These are phyloP conservation scores for Ramaria sp. DNA, from an alignment of 768 basidiomycete species.

Conservation along the genomic window DNA sequence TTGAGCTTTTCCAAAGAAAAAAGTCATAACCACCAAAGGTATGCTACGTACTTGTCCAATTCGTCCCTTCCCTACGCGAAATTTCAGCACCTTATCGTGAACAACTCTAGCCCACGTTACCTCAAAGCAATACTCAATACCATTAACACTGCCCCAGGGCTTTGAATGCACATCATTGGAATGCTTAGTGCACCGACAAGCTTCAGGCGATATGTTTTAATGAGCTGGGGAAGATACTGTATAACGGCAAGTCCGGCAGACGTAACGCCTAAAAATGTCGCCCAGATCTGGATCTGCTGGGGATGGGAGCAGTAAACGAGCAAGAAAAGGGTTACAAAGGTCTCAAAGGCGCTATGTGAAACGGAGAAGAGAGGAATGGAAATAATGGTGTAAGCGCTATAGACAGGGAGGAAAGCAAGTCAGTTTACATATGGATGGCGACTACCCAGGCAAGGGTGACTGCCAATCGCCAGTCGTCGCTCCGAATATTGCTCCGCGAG, in stretches of 20 bases:
- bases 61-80: conserved; percentile 53
- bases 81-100: background rate
- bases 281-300: conserved; percentile 46
- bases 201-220: conserved; percentile 63
- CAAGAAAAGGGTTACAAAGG: conserved; percentile 52
- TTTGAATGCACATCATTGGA: conserved; percentile 93
- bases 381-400: background rate
- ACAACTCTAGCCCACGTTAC: conserved; percentile 20
- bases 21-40: too few species aligned
- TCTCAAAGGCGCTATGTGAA: conserved; percentile 37
- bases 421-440: conserved; percentile 57
- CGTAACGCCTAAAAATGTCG: conserved; percentile 76
- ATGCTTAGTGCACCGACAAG: conserved; percentile 91
- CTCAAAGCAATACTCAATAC: conserved; percentile 67
- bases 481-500: conserved; percentile 34
- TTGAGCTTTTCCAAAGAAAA: background rate
- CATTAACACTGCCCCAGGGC: conserved; percentile 83
- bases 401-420: conserved; percentile 9
- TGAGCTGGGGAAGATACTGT: conserved; percentile 84
- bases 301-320: conserved; percentile 31
- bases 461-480: conserved; percentile 69
- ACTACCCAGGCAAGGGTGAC: conserved; percentile 65
- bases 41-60: conserved; percentile 63
- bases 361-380: background rate
- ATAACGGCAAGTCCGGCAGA: conserved; percentile 67